Percentiles rank a stretch among this genome's conserved stretches.
Conservation (phyloP, 2,329 filamentous ascomycete species). For the Colletotrichum coccodes region DNA sequence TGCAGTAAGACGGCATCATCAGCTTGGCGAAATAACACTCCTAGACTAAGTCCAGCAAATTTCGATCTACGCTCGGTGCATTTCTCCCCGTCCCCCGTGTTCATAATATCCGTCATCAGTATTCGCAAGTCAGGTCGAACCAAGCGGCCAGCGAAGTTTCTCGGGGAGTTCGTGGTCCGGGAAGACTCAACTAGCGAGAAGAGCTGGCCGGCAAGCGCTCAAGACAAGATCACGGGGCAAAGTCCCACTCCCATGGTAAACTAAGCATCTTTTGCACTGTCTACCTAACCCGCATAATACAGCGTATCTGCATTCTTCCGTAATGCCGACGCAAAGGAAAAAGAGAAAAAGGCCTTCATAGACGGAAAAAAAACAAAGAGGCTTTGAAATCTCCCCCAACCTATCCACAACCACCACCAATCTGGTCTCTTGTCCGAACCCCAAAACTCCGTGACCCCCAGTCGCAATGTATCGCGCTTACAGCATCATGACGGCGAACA, state of each 20-base stretch:
- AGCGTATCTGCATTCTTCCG: conserved; percentile 4
- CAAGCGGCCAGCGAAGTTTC: neutral
- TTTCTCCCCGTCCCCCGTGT: too few species aligned
- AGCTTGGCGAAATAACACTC: too few species aligned
- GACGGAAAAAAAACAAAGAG: neutral
- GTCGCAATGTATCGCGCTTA: neutral
- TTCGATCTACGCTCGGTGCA: too few species aligned
- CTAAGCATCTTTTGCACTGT: conserved; percentile 22
- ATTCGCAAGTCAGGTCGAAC: neutral
- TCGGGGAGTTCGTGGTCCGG: neutral
- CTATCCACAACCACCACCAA: neutral
- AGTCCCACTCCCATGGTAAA: neutral
- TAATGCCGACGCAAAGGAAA: neutral
- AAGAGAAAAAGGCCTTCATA: conserved; percentile 1
- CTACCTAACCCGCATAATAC: conserved; percentile 29
- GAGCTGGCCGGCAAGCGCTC: neutral
- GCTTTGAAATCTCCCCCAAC: neutral
- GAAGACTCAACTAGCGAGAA: neutral
- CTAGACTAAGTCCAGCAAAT: too few species aligned
- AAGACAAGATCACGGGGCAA: neutral
- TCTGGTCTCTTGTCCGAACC: neutral
- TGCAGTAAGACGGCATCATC: neutral
- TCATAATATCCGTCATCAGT: too few species aligned
- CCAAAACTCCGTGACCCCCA: neutral
- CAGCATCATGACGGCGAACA: conserved; percentile 19